phyloP scores from a whole-genome alignment of 306 rosid genomes.

The Albizia julibrissin region DNA sequence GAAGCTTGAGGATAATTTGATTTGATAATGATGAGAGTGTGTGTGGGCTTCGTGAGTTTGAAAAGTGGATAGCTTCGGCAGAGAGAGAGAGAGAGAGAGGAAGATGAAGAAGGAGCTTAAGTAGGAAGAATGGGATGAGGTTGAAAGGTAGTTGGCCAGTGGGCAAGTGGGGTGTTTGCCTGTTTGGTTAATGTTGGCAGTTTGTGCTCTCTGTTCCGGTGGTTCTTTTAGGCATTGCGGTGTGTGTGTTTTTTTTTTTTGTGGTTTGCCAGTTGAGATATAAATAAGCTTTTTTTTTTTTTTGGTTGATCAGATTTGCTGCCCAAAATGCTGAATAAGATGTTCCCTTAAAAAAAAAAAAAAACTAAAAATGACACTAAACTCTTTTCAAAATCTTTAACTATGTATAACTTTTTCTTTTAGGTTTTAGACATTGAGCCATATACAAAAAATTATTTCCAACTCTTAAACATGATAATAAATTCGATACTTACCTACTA shows the following conservation, averaged over 20 bases:
- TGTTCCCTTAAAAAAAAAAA: background rate
- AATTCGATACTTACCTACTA: background rate
- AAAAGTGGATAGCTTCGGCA: conserved; percentile 29
- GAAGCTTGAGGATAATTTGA: background rate
- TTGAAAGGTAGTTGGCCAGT: conserved; percentile 50
- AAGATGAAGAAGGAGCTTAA: background rate
- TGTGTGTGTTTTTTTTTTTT: too few species aligned
- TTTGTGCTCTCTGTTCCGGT: conserved; percentile 36
- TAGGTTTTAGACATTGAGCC: background rate
- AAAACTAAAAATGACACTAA: background rate
- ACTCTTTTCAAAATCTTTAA: background rate
- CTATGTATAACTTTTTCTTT: background rate
- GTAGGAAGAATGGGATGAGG: background rate
- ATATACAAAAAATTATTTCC: too few species aligned
- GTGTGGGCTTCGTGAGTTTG: conserved; percentile 26
- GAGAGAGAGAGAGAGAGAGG: background rate
- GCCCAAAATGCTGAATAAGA: background rate
- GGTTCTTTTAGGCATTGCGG: background rate
- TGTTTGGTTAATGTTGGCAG: conserved; percentile 37
- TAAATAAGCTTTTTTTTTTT: too few species aligned
- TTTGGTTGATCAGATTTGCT: background rate
- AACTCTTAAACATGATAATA: background rate
- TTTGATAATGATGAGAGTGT: conserved; percentile 2
- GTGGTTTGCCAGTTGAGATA: too few species aligned
- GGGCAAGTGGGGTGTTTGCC: conserved; percentile 20